Conservation (phyloP, 139 green algal species). For the Micractinium conductrix region DNA sequence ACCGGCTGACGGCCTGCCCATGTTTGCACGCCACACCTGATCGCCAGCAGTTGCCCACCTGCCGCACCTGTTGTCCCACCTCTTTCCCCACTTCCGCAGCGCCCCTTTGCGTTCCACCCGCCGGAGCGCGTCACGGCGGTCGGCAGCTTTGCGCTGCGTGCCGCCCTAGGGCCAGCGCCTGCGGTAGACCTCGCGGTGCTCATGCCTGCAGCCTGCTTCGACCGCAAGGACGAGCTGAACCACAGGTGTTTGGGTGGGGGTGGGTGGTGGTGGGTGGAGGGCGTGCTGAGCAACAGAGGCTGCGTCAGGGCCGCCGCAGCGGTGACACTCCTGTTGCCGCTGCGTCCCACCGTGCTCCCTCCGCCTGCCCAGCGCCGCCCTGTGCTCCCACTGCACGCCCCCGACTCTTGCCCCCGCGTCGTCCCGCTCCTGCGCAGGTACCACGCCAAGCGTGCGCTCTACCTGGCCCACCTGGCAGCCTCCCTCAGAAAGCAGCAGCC, state of each 20-base stretch:
- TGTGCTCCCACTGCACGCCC: neutral
- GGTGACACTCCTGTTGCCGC: neutral
- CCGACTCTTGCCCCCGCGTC: neutral
- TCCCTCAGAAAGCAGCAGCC: conserved; percentile 42
- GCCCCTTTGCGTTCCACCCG: conserved; percentile 45
- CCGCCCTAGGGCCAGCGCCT: conserved; percentile 4
- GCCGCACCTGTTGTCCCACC: neutral
- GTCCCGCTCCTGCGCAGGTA: conserved; percentile 52
- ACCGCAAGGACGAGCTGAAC: conserved; percentile 79
- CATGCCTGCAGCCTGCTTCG: conserved; percentile 69
- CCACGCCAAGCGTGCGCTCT: conserved; percentile 69
- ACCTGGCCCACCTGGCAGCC: conserved; percentile 57
- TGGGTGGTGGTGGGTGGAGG: neutral
- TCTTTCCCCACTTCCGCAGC: neutral
- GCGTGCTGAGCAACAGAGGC: neutral
- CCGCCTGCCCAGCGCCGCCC: neutral
- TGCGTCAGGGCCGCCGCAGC: neutral
- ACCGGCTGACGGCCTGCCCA: too few relatives aligned
- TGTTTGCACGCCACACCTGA: too few relatives aligned
- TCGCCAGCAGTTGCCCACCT: neutral
- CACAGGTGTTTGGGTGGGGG: conserved; percentile 46
- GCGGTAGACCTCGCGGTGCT: conserved; percentile 71
- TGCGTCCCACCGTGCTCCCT: neutral
- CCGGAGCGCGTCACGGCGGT: conserved; percentile 40
- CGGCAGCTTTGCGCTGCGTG: conserved; percentile 51